Percentiles rank a stretch among this genome's conserved stretches.
phyloP scores from a whole-genome alignment of 2,329 filamentous ascomycete species.

The Pezicula neosporulosa region DNA sequence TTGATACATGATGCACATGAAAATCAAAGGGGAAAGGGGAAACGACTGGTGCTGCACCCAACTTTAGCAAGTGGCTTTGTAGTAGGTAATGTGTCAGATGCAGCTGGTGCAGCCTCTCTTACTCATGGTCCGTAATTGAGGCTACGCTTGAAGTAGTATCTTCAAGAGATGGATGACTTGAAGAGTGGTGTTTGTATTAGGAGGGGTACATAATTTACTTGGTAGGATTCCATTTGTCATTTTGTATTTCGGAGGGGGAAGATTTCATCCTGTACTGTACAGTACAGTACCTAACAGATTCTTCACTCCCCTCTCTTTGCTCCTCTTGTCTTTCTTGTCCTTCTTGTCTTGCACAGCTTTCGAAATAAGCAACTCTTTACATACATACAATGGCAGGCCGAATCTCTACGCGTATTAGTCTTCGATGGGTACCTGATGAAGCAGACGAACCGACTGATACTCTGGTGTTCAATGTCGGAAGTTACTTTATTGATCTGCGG shows the following conservation, averaged over 20 bases:
- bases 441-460: slow-evolving; percentile 39
- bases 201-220: neutral
- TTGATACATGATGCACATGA: no score
- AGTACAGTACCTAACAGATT: neutral
- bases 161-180: neutral
- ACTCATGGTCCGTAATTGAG: neutral
- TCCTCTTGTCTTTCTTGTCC: neutral
- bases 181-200: neutral
- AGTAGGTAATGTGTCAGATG: no score
- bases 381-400: slow-evolving; percentile 16
- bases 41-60: no score
- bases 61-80: no score
- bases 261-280: neutral
- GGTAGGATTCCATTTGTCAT: neutral
- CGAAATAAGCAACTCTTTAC: no score
- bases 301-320: neutral
- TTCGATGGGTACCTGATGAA: slow-evolving; percentile 38
- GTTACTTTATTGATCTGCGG: slow-evolving; percentile 40
- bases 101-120: no score
- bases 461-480: slow-evolving; percentile 36
- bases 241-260: neutral
- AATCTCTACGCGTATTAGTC: slow-evolving; percentile 36
- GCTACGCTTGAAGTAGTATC: neutral
- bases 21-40: no score
- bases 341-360: neutral